phyloP scores from a whole-genome alignment of 495 filamentous ascomycete species.

The Umbilicaria muhlenbergii region DNA sequence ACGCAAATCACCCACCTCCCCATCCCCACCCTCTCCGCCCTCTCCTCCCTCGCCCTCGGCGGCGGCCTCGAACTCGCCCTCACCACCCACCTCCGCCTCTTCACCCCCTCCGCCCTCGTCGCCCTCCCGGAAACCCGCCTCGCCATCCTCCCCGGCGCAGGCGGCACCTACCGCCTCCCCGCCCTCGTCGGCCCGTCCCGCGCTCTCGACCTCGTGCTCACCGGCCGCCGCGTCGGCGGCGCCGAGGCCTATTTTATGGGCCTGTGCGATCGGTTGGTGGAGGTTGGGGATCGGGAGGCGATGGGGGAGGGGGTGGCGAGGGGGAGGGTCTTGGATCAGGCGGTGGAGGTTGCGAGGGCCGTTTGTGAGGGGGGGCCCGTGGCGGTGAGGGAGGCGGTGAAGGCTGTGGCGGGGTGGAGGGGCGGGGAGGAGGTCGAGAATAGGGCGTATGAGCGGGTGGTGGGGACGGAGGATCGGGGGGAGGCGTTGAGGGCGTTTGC shows the following conservation, averaged over 20 bases:
- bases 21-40: constrained; percentile 76
- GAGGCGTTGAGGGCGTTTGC: constrained; percentile 78
- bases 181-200: constrained; percentile 54
- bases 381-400: constrained; percentile 54
- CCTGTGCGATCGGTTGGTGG: constrained; percentile 54
- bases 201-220: constrained; percentile 74
- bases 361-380: constrained; percentile 81
- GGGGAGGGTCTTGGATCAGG: constrained; percentile 34
- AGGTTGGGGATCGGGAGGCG: constrained; percentile 13
- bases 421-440: constrained; percentile 55
- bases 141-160: constrained; percentile 87
- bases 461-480: constrained; percentile 67
- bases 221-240: constrained; percentile 63
- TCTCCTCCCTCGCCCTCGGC: constrained; percentile 69
- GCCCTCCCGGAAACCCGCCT: constrained; percentile 82
- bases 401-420: constrained; percentile 47
- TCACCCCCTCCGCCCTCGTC: constrained; percentile 54
- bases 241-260: constrained; percentile 74
- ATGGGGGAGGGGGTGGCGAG: constrained; percentile 13
- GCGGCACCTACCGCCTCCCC: constrained; percentile 77
- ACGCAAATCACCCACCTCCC: constrained; percentile 49
- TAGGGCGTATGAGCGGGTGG: constrained; percentile 60
- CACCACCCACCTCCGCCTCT: constrained; percentile 70
- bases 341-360: constrained; percentile 60
- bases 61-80: constrained; percentile 87